Base-by-base conservation (phyloP, 2,329 filamentous ascomycete genomes). In the Gaeumannomyces tritici region DNA sequence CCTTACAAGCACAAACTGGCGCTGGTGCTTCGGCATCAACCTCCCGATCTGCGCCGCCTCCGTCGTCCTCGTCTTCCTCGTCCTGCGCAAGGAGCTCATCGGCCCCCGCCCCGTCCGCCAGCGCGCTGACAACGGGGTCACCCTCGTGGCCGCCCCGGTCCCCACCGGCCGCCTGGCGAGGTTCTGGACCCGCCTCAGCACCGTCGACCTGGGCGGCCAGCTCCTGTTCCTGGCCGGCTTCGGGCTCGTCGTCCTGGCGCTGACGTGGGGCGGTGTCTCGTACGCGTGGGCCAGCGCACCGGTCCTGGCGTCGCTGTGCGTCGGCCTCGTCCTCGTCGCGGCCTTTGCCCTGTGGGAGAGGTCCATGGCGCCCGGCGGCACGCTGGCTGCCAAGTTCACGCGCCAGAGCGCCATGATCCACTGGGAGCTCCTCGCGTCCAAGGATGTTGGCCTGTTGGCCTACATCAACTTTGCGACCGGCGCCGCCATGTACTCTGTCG, bases 1-100 rank as follows among this genome's bases (percentile, higher is more conserved):
- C 64, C 75, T 85, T 11, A 81, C 81, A 89, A 86, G 76, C 47
- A 72, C 77, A 4, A 80, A 78, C 65, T 89, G 87, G 86, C 75
- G 86, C 60, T 89, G 87, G 79, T 86, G 84, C 68, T 89, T 89
- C 69, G 84, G 80, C 51, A 79, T 89, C 62, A 84, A 83, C 64
- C 75, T 86, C n/a, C 84, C 84, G 21, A 77, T 87, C 55, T 79
- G 75, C 1, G 74, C 78, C 3, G 67, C 81, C 26, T 81, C 79
- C 7, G 75, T 87, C 47, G 59, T 81, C n/a, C 63, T 84, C 55
- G 76, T 83, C 60, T 82, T 83, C 67, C 71, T 86, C 62, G 66
- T 88, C 42, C 77, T 89, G 35, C 78, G 84, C 26, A 79, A 81
- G 33, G 81, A 87, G 56, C 77, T 89, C 8, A 76, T 88, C 0